Evolutionary conservation across 352 stramenopile species (phyloP).

Genomic region (Globisporangium middletonii): DNA sequence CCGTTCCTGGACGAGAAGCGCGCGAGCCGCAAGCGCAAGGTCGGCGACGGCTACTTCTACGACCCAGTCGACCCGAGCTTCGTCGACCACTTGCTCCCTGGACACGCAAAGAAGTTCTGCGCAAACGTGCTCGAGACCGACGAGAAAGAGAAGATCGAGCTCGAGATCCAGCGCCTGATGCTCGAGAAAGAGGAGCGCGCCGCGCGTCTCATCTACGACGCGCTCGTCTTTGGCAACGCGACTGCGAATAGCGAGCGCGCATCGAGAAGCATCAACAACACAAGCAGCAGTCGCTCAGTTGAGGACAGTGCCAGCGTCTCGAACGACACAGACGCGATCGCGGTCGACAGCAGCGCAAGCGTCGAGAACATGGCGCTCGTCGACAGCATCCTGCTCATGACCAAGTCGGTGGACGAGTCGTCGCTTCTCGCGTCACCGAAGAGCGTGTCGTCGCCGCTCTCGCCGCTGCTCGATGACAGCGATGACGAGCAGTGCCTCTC

Average conservation of each 20-base stretch:
- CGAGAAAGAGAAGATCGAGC: constrained; percentile 79
- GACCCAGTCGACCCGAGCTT: constrained; percentile 84
- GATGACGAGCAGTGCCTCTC: constrained; percentile 27
- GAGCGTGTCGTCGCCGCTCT: constrained; percentile 50
- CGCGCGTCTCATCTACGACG: constrained; percentile 27
- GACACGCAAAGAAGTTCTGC: constrained; percentile 78
- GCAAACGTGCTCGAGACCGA: constrained; percentile 57
- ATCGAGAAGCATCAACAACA: not conserved
- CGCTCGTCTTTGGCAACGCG: constrained; percentile 16
- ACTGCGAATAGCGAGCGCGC: not conserved
- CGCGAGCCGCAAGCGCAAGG: constrained; percentile 79
- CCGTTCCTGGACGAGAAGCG: constrained; percentile 81
- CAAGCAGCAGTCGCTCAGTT: not conserved
- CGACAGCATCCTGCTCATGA: constrained; percentile 75
- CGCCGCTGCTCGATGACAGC: constrained; percentile 37
- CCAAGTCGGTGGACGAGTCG: constrained; percentile 56
- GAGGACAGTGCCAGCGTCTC: not conserved
- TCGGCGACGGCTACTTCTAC: constrained; percentile 78
- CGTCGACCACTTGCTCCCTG: constrained; percentile 75
- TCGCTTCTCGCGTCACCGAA: constrained; percentile 52
- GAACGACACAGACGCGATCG: not conserved
- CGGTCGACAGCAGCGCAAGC: constrained; percentile 12
- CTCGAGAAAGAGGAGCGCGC: constrained; percentile 54
- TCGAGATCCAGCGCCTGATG: constrained; percentile 78
- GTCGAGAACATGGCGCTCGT: constrained; percentile 65